Percentiles rank a stretch among this genome's conserved stretches.
phyloP scores from a whole-genome alignment of 1,284 basidiomycete species.

The Sutorius eximius region DNA sequence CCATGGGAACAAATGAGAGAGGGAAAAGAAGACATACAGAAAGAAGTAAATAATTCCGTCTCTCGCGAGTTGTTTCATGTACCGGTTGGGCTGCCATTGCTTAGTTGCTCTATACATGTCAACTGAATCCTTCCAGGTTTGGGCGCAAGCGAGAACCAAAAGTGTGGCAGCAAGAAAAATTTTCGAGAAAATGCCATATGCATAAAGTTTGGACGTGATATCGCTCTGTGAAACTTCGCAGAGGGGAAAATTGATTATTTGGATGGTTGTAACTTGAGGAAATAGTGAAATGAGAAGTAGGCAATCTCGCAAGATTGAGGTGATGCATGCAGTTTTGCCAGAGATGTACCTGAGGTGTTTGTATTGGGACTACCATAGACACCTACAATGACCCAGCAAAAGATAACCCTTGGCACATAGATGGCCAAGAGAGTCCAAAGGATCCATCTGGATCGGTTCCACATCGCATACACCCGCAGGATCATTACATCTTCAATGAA shows the following conservation, averaged over 20 bases:
- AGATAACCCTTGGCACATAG: background rate
- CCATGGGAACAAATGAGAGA: background rate
- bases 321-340: background rate
- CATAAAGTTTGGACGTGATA: background rate
- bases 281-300: background rate
- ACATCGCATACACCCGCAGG: slow-evolving; percentile 19
- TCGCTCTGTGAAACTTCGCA: background rate
- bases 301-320: background rate
- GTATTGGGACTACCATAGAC: background rate
- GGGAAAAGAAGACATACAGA: slow-evolving; percentile 3
- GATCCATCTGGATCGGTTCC: slow-evolving; percentile 10
- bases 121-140: background rate
- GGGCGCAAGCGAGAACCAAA: background rate
- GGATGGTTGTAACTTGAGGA: background rate
- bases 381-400: background rate
- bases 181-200: background rate
- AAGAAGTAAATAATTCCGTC: slow-evolving; percentile 12
- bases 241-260: background rate
- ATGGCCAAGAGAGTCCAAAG: background rate
- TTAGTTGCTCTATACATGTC: slow-evolving; percentile 4
- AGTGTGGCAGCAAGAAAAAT: background rate
- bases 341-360: slow-evolving; percentile 2
- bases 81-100: slow-evolving; percentile 5
- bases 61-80: background rate
- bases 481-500: slow-evolving; percentile 16